A percentile compares a stretch with the other conserved stretches of the same genome.
Conservation (phyloP, 1,284 basidiomycete species). For the Sporisorium graminicola region DNA sequence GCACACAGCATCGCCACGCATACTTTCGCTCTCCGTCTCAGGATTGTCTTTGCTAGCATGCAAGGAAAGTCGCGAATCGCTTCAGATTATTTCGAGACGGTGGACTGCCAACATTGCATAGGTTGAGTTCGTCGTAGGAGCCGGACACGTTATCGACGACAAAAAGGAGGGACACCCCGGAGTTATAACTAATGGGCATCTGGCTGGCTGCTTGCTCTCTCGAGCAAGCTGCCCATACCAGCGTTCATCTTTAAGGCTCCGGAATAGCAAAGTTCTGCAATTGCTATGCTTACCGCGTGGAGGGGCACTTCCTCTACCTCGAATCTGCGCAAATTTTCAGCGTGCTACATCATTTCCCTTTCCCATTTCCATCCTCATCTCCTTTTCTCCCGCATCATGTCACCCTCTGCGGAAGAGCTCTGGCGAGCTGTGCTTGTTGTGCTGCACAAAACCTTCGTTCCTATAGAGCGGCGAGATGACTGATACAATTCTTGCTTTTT, state of each 20-base stretch:
- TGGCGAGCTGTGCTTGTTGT: conserved; percentile 3
- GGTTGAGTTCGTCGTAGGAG: neutral
- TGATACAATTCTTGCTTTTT: conserved; percentile 1
- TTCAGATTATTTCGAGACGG: too few relatives aligned
- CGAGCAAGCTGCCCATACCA: conserved; percentile 26
- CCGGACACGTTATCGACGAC: neutral
- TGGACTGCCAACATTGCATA: neutral
- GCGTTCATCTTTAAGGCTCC: conserved; percentile 69
- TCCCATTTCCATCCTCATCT: neutral
- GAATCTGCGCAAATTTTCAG: conserved; percentile 53
- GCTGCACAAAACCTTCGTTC: neutral
- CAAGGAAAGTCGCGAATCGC: neutral
- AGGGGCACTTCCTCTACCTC: conserved; percentile 24
- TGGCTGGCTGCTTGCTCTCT: conserved; percentile 30
- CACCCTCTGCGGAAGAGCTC: neutral
- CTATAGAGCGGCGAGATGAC: neutral
- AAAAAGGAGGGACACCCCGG: conserved; percentile 33
- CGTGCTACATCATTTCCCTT: conserved; percentile 45
- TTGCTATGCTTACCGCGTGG: conserved; percentile 58
- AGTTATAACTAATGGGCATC: conserved; percentile 69
- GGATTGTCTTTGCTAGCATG: neutral
- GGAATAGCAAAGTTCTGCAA: conserved; percentile 59
- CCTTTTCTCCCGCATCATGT: neutral
- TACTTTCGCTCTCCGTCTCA: neutral
- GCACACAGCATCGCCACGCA: conserved; percentile 4